A percentile compares a stretch with the other conserved stretches of the same genome.
These are phyloP conservation scores for Pseudocercospora fuligena DNA, from an alignment of 2,329 filamentous ascomycete species.

Conservation along the genomic window DNA sequence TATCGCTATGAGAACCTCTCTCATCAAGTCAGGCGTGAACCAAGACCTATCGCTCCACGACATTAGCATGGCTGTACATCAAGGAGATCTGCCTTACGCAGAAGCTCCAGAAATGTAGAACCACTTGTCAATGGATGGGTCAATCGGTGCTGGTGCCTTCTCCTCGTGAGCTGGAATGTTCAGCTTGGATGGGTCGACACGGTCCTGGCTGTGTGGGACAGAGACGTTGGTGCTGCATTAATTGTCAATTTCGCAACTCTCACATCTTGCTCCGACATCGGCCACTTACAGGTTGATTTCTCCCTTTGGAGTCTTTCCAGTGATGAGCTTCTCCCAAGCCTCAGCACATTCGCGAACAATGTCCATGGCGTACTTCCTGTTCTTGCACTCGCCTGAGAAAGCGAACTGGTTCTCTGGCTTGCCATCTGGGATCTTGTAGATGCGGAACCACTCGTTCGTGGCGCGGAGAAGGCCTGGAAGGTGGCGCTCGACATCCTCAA, in stretches of 20 bases:
- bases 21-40: slow-evolving; percentile 1
- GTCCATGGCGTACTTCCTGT: slow-evolving; percentile 98
- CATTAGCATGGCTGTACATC: slow-evolving; percentile 15
- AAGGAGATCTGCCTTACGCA: slow-evolving; percentile 40
- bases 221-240: slow-evolving; percentile 77
- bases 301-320: slow-evolving; percentile 80
- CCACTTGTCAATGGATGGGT: slow-evolving; percentile 99
- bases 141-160: slow-evolving; percentile 83
- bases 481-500: slow-evolving; percentile 98
- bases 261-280: background rate
- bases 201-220: slow-evolving; percentile 73
- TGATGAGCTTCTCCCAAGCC: slow-evolving; percentile 95
- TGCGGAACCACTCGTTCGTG: slow-evolving; percentile 99
- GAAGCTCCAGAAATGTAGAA: slow-evolving; percentile 99
- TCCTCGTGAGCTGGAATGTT: slow-evolving; percentile 81
- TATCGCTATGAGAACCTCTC: background rate
- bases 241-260: background rate
- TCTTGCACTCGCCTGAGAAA: slow-evolving; percentile 99
- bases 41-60: background rate
- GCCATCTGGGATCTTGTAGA: slow-evolving; percentile 99
- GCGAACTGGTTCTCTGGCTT: slow-evolving; percentile 99
- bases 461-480: slow-evolving; percentile 94
- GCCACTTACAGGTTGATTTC: slow-evolving; percentile 78
- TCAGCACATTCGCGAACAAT: slow-evolving; percentile 95
- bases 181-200: slow-evolving; percentile 70